A percentile compares a stretch with the other conserved stretches of the same genome.
These are phyloP conservation scores for Geosmithia flava DNA, from an alignment of 2,329 filamentous ascomycete species.

Conservation along the genomic window DNA sequence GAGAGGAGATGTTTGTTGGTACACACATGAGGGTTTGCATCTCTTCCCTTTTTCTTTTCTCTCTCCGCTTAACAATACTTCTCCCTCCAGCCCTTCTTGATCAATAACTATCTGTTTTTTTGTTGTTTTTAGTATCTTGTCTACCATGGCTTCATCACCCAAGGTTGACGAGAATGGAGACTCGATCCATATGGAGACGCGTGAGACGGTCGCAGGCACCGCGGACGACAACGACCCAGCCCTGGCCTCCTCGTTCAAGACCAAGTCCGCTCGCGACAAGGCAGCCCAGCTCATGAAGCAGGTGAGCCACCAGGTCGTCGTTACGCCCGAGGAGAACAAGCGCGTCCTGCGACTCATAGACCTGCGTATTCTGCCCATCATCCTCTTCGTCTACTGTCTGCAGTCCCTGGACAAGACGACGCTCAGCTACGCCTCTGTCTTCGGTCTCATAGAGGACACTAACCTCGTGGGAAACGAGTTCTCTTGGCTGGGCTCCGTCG, in stretches of 20 bases:
- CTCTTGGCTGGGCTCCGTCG: constrained; percentile 44
- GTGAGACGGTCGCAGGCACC: background rate
- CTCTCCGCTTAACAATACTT: no score
- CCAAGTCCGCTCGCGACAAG: constrained; percentile 21
- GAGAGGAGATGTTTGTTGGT: no score
- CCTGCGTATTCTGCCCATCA: constrained; percentile 32
- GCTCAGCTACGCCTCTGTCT: constrained; percentile 48
- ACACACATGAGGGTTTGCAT: no score
- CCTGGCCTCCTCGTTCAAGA: background rate
- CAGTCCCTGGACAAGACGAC: constrained; percentile 17
- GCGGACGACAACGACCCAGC: background rate
- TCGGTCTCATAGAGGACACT: constrained; percentile 43
- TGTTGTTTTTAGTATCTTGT: no score
- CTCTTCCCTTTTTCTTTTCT: no score
- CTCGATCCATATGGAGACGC: constrained; percentile 2
- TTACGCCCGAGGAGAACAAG: constrained; percentile 39
- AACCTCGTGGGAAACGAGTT: constrained; percentile 39
- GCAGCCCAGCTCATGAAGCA: constrained; percentile 33
- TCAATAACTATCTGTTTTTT: no score
- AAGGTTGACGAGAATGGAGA: background rate
- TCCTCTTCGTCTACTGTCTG: constrained; percentile 38
- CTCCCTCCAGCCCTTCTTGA: no score
- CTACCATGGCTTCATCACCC: background rate
- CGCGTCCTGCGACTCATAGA: constrained; percentile 34
- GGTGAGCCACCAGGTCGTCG: constrained; percentile 17